Percentiles rank a stretch among this genome's conserved stretches.
Evolutionary conservation across 257 asterid genomes (phyloP).

Genomic region (Pogostemon cablin): DNA sequence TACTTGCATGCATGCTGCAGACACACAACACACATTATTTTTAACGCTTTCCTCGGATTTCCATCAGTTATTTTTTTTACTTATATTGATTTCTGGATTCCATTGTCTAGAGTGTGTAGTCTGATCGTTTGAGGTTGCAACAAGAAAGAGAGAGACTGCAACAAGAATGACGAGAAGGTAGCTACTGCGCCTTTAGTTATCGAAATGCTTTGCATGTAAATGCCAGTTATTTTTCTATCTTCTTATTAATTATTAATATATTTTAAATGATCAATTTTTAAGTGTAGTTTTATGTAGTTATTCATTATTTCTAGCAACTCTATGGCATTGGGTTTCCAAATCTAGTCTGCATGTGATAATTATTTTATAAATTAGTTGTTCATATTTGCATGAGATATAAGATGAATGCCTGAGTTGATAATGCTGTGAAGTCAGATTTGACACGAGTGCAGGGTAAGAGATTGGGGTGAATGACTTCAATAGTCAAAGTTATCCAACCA

Average conservation of each 20-base stretch:
- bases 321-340: neutral
- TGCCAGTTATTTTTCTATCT: neutral
- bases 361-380: neutral
- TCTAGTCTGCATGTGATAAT: neutral
- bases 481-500: neutral
- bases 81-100: conserved; percentile 14
- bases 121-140: conserved; percentile 48
- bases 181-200: neutral
- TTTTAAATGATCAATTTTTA: neutral
- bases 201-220: conserved; percentile 3
- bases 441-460: neutral
- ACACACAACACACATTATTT: neutral
- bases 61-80: conserved; percentile 1
- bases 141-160: conserved; percentile 61
- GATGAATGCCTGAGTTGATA: neutral
- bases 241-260: neutral
- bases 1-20: neutral
- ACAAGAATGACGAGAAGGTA: conserved; percentile 65
- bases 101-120: conserved; percentile 47
- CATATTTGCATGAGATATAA: neutral
- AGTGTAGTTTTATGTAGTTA: neutral
- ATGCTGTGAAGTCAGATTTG: too few species aligned
- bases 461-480: neutral
- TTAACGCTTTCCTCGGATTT: neutral
- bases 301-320: neutral